Evolutionary conservation across 805 yeast genomes (phyloP), one percentile per base, ranked within the genome.

Genomic region (Tetrapisispora arboricola): DNA sequence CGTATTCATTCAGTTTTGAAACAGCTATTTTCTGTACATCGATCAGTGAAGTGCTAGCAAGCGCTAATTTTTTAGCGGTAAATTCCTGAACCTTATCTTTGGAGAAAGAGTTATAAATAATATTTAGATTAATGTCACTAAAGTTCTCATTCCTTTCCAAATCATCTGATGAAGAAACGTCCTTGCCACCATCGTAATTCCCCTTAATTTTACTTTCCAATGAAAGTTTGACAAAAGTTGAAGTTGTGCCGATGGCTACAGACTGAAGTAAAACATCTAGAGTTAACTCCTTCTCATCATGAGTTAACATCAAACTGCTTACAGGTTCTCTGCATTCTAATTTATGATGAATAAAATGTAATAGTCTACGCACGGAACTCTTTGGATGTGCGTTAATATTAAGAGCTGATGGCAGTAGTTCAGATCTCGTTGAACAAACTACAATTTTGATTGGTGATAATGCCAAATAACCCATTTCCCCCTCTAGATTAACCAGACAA

Each of bases 301-400:
- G 17, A n/a, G 20, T 12, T n/a, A 30, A 29, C 27, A 6, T 16
- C 21, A 19, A 28, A 2, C 22, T n/a, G 12, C 13, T 21, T 4
- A 22, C 13, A 6, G 27, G 5, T 8, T 22, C 39, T 4, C 8
- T 10, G 10, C 15, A 21, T 6, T 12, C 29, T 12, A 22, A 17
- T 17, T 39, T 37, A 32, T 42, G 45, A 36, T 56, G 59, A n/a
- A 56, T 39, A 35, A 57, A 60, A 33, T 58, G 60, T 26, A 55
- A 32, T 8, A 60, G 30, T 38, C 61, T 46, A 4, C 45, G 44
- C 20, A 55, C 49, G 10, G 44, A 39, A 7, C 57, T 48, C 32
- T 48, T 43, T 1, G 57, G 55, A 35, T 53, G 64, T 1, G 52
- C 56, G 32, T 49, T 49, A 6, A 60, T 43, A 4, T 42, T 39